Base-by-base conservation (phyloP, 306 rosid species). In the Cicer judaicum region DNA sequence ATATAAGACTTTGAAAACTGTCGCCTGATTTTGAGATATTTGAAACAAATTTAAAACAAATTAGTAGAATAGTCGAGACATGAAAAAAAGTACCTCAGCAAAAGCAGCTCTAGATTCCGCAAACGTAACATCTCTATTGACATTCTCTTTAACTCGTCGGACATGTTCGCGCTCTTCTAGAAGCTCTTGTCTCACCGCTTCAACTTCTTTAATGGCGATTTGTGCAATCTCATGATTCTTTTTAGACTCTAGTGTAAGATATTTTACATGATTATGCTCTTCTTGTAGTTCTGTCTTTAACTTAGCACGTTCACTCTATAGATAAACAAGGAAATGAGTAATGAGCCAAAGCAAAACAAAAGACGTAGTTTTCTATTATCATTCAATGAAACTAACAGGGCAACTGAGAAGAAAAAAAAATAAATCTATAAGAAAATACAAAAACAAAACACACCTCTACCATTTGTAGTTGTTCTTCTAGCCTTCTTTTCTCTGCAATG, bases 11-110 rank as follows among this genome's bases (percentile, higher is more conserved):
- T 6, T 11, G 54, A 70, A 49, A 63, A 12, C 5, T 40, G 49
- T 39, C 69, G 73, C 24, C 53, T 15, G 29, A 67, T 16, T 7
- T 14, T 62, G 48, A 72, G 29, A 56, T 24, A 46, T 54, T 39
- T 42, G 19, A 44, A 55, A 59, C 43, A 29, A 29, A 5, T 29
- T 29, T 4, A 29, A 60, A 60, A 60, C 29, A 34, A 66, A 39
- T 34, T 44, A 55, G 4, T 24, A 36, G 24, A 55, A 46, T 29
- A 69, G 8, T 16, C 7, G 19, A 54, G n/a, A 59, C 5, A 34
- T 36, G 19, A 18, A 13, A 69, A 7, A 34, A 61, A 19, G 14
- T 83, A 83, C 84, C 86, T 79, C 84, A 66, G 81, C 84, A 19
- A 50, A 29, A 14, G 34, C 9, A 36, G 84, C 81, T 76, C 84